phyloP scores from a whole-genome alignment of 2,329 filamentous ascomycete genomes.

The Aureobasidium sp. region DNA sequence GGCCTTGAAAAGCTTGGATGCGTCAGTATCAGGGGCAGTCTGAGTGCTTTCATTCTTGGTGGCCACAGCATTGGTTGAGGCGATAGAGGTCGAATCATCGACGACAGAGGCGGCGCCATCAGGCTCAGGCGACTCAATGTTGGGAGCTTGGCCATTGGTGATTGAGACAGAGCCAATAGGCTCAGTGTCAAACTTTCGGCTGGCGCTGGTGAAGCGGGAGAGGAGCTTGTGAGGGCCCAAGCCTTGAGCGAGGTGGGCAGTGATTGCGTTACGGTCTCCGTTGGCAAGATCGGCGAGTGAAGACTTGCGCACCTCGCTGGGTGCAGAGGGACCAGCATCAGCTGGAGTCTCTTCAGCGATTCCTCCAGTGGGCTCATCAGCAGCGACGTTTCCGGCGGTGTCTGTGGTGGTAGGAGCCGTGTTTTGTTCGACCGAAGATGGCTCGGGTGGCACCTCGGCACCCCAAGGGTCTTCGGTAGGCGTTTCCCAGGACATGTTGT shows the following conservation, averaged over 20 bases:
- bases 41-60: neutral
- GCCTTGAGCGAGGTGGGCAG: neutral
- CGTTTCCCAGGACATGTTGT: slow-evolving; percentile 6
- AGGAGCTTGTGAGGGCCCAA: neutral
- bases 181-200: neutral
- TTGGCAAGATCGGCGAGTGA: slow-evolving; percentile 3
- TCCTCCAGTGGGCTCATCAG: neutral
- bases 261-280: neutral
- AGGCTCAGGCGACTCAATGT: neutral
- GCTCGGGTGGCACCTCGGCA: neutral
- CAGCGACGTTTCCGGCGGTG: neutral
- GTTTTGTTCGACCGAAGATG: neutral
- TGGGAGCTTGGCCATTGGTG: neutral
- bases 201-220: neutral
- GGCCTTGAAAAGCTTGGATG: neutral
- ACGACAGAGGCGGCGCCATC: neutral
- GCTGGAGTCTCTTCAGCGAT: neutral
- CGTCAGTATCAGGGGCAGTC: neutral
- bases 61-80: neutral
- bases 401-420: neutral
- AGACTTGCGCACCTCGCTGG: neutral
- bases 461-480: neutral
- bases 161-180: neutral
- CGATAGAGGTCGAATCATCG: neutral
- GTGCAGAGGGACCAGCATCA: neutral